Evolutionary conservation across 176 grass and related monocot species (phyloP), one percentile per base, ranked within the genome.

Genomic region (Triticum monococcum): DNA sequence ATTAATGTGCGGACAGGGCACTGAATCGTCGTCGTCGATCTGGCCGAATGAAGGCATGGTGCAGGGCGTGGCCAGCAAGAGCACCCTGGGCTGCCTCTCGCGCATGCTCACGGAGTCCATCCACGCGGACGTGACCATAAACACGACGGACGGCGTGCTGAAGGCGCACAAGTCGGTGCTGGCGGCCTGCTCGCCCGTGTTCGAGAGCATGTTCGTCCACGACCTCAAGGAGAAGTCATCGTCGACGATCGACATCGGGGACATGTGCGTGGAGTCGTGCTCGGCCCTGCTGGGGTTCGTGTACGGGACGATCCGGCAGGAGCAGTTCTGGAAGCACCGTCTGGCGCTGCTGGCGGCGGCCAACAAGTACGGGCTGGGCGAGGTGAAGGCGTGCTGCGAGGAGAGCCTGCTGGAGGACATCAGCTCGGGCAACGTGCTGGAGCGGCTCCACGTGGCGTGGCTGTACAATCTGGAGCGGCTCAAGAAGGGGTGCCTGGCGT

Each of bases 401-500:
- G 93, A 96, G 86, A 95, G 96, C 87, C 90, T 98, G 35, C 64
- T 92, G 63, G 96, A 96, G 72, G 96, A 98, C 14, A 94, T 96
- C 11, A 88, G 23, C 77, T 86, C 91, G 8, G 59, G 79, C 25
- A 98, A 98, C 54, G 94, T 96, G 28, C 87, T 96, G 3, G 90
- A 98, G 85, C 83, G 97, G 82, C 90, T 98, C 43, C 89, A 96
- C 7, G 76, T 92, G 5, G 92, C 97, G 61, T 99, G 97, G 97
- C 79, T 99, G 59, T 91, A 91, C 61, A 75, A 86, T 64, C 90
- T 99, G 4, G 75, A 76, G 31, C 84, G 85, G 79, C 85, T 99
- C 50, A 99, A 99, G 87, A 99, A 92, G 70, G 97, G 93, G 20
- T 99, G 94, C 85, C 81, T 96, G 1, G 85, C 62, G 12, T 96